Base-by-base conservation (phyloP, 306 rosid genomes). In the Senna siamea region DNA sequence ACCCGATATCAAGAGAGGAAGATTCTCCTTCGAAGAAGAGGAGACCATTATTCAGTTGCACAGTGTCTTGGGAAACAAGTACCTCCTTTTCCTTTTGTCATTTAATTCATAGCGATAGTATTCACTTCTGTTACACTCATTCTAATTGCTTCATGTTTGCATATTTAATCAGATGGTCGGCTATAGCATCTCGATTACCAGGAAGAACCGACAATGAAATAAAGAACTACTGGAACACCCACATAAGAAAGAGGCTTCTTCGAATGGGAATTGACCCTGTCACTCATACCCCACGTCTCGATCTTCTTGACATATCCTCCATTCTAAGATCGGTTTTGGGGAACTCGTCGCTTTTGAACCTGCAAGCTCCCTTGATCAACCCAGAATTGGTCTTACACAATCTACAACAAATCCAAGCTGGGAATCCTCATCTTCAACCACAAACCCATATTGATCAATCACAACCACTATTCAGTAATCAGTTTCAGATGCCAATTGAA, bases 121-220 rank as follows among this genome's bases (percentile, higher is more conserved):
- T n/a, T n/a, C n/a, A n/a, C n/a, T n/a, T n/a, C n/a, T n/a, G n/a
- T n/a, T n/a, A n/a, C n/a, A n/a, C n/a, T n/a, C n/a, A n/a, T n/a
- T n/a, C n/a, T n/a, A n/a, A n/a, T n/a, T n/a, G n/a, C n/a, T n/a
- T n/a, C n/a, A n/a, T n/a, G n/a, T n/a, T n/a, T n/a, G n/a, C n/a
- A n/a, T n/a, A n/a, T n/a, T n/a, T n/a, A n/a, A n/a, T n/a, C 30
- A 91, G 97, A 72, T 92, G 97, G 97, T 92, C 97, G 9, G 86
- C 92, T 0, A 92, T 92, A 66, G 97, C 97, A 1, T 86, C 90
- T 62, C 84, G 87, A 17, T 85, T 89, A 60, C 97, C 97, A 0
- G 97, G 97, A 79, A 84, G 97, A 80, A 92, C 97, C 0, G 96
- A 92, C 61, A 92, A 92, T 7, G 97, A 92, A 65, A 92, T 92